Conservation (phyloP, 1,284 basidiomycete genomes). For the Phellopilus nigrolimitatus region DNA sequence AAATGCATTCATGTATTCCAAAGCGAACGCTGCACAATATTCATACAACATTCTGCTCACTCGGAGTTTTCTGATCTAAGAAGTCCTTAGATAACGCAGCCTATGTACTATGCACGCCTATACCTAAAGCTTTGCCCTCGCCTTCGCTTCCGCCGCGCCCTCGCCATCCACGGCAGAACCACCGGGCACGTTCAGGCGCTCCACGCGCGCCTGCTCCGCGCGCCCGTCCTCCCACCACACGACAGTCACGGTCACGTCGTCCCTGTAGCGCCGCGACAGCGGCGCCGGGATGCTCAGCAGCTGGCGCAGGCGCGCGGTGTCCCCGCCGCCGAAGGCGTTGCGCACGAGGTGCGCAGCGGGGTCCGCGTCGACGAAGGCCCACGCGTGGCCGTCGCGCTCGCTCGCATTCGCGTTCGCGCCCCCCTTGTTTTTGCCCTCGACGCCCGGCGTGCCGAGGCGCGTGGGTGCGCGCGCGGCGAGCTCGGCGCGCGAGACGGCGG, state of each 20-base stretch:
- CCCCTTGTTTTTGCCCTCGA: conserved; percentile 62
- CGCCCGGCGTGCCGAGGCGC: conserved; percentile 38
- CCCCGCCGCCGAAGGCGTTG: conserved; percentile 89
- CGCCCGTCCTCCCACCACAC: conserved; percentile 70
- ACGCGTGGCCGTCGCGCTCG: conserved; percentile 45
- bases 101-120: too few relatives aligned
- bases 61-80: too few relatives aligned
- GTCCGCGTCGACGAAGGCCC: conserved; percentile 87
- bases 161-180: neutral
- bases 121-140: neutral
- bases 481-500: conserved; percentile 47
- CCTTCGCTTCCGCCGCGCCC: neutral
- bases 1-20: too few relatives aligned
- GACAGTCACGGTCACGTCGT: conserved; percentile 90
- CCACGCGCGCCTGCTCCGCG: conserved; percentile 30
- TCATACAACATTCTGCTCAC: too few relatives aligned
- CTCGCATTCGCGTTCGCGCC: conserved; percentile 22
- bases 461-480: conserved; percentile 54
- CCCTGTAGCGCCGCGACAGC: conserved; percentile 72
- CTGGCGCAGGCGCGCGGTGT: conserved; percentile 61
- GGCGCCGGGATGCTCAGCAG: conserved; percentile 86
- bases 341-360: conserved; percentile 88
- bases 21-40: too few relatives aligned
- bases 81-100: too few relatives aligned
- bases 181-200: neutral